Conservation (phyloP, 441 rosid species). For the Heliophila coronopifolia region DNA sequence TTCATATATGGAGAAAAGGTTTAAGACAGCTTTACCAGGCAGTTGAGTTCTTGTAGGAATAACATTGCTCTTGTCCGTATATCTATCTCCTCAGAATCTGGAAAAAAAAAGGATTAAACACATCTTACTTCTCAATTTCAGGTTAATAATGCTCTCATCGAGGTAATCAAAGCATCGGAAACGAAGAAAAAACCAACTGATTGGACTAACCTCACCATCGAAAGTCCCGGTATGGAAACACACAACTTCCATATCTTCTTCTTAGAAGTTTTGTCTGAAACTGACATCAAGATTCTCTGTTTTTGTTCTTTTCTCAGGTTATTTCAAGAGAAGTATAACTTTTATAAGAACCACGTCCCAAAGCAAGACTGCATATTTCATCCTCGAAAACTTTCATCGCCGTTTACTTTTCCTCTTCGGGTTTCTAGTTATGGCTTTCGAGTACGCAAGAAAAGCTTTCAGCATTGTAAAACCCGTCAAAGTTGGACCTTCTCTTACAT, state of each 20-base stretch:
- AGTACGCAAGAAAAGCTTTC: conserved; percentile 41
- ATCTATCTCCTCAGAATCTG: conserved; percentile 6
- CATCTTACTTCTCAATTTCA: conserved; percentile 30
- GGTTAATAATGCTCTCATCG: conserved; percentile 86
- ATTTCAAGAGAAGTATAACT: conserved; percentile 28
- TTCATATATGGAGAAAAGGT: too few relatives aligned
- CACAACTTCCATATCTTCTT: not conserved
- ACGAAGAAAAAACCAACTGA: conserved; percentile 44
- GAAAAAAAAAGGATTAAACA: conserved; percentile 7
- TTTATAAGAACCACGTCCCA: conserved; percentile 27
- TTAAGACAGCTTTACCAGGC: too few relatives aligned
- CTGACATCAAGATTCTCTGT: not conserved
- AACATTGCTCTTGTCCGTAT: not conserved
- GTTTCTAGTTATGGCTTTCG: conserved; percentile 45
- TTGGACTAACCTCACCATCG: conserved; percentile 68
- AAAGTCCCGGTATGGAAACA: conserved; percentile 39
- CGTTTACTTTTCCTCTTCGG: conserved; percentile 48
- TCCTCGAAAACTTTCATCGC: conserved; percentile 37
- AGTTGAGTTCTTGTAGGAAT: too few relatives aligned
- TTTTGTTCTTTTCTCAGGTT: conserved; percentile 35
- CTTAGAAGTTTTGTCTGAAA: not conserved
- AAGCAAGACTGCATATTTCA: conserved; percentile 24
- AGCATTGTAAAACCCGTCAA: conserved; percentile 46
- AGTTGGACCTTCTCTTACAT: conserved; percentile 47
- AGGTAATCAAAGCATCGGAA: conserved; percentile 61